These are phyloP conservation scores for rapeseed (Brassica napus) DNA, from an alignment of 345 rosid genomes.

Conservation along the genomic window Da-Ae NC_063445.1:52421001-52421500, in stretches of 20 bases:
- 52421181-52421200: not conserved
- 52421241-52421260: conserved; percentile 62
- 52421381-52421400: not conserved
- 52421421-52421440: not conserved
- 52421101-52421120: conserved; percentile 54
- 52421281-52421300: conserved; percentile 60
- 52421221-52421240: not conserved
- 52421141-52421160: conserved; percentile 61
- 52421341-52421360: not conserved
- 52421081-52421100: conserved; percentile 55
- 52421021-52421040: not conserved
- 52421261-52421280: conserved; percentile 60
- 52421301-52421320: conserved; percentile 55
- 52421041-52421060: not conserved
- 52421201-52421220: not conserved
- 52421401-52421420: not conserved
- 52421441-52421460: not conserved
- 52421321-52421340: not conserved
- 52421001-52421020: conserved; percentile 81
- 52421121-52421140: conserved; percentile 60
- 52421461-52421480: not conserved
- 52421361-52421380: not conserved
- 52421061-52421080: not conserved
- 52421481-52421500: not conserved
- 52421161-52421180: not conserved